Evolutionary conservation across 208 protist genomes (phyloP).

Genomic region (Histomonas meleagridis): DNA sequence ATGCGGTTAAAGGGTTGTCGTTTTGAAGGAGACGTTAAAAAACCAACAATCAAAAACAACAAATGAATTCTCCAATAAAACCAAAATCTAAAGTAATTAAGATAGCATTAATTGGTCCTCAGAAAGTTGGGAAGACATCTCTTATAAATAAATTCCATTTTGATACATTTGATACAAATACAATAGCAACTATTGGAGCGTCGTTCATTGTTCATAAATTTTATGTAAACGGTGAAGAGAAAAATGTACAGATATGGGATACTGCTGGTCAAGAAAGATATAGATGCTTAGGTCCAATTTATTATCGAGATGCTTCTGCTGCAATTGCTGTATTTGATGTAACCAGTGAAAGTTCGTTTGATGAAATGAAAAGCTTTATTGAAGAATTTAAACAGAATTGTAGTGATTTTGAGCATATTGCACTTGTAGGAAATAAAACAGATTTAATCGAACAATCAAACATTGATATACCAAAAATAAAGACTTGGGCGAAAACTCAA

Average conservation of each 20-base stretch:
- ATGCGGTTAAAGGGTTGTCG: no score
- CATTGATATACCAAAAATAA: not conserved
- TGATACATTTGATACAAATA: not conserved
- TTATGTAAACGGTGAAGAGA: not conserved
- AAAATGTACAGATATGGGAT: conserved; percentile 5
- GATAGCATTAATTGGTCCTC: not conserved
- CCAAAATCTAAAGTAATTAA: no score
- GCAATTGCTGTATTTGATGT: conserved; percentile 23
- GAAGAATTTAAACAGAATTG: not conserved
- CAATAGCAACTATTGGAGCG: not conserved
- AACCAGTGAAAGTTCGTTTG: not conserved
- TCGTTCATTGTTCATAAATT: conserved; percentile 29
- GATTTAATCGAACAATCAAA: not conserved
- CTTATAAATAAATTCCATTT: not conserved
- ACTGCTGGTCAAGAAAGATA: conserved; percentile 30
- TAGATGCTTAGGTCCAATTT: not conserved
- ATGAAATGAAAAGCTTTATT: not conserved
- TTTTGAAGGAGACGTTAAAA: no score
- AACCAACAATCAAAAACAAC: no score
- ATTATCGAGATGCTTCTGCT: not conserved
- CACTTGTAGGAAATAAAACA: not conserved
- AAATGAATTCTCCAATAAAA: no score
- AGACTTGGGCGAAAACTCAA: not conserved
- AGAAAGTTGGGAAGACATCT: conserved; percentile 18
- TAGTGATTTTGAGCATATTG: not conserved